Conservation (phyloP, 2,329 filamentous ascomycete species). For the Penicillium decumbens region DNA sequence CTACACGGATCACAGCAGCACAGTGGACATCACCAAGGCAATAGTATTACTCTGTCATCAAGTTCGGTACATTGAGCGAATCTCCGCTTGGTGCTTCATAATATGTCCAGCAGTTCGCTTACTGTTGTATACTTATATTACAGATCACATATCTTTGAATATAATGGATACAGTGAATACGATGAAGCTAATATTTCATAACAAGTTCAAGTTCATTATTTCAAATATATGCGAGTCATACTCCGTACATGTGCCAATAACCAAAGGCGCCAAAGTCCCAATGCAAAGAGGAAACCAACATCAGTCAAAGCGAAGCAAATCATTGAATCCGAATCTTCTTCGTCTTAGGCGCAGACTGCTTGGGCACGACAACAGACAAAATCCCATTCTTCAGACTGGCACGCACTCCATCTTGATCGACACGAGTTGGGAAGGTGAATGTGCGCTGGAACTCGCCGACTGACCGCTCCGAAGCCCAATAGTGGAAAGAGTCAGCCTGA, state of each 20-base stretch:
- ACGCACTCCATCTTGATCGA: slow-evolving; percentile 56
- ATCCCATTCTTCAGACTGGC: slow-evolving; percentile 58
- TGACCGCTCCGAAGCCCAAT: slow-evolving; percentile 56
- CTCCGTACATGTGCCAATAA: background rate
- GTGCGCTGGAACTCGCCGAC: slow-evolving; percentile 55
- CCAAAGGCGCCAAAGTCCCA: background rate
- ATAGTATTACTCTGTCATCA: no score
- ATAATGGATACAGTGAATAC: background rate
- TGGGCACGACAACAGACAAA: slow-evolving; percentile 53
- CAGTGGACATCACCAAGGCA: no score
- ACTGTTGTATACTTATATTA: no score
- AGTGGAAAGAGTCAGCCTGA: slow-evolving; percentile 34
- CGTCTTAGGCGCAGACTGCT: slow-evolving; percentile 46
- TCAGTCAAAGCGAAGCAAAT: slow-evolving; percentile 1
- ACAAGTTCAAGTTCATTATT: background rate
- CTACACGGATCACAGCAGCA: no score
- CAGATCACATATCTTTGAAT: no score
- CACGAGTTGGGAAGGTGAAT: slow-evolving; percentile 53
- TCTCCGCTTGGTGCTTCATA: no score
- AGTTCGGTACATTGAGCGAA: no score
- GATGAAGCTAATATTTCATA: background rate
- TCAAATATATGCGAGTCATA: background rate
- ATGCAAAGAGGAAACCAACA: background rate
- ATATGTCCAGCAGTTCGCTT: no score
- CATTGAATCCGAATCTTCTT: slow-evolving; percentile 55